Evolutionary conservation across 2,329 filamentous ascomycete species (phyloP).

Genomic region (Alternaria incomplexa): DNA sequence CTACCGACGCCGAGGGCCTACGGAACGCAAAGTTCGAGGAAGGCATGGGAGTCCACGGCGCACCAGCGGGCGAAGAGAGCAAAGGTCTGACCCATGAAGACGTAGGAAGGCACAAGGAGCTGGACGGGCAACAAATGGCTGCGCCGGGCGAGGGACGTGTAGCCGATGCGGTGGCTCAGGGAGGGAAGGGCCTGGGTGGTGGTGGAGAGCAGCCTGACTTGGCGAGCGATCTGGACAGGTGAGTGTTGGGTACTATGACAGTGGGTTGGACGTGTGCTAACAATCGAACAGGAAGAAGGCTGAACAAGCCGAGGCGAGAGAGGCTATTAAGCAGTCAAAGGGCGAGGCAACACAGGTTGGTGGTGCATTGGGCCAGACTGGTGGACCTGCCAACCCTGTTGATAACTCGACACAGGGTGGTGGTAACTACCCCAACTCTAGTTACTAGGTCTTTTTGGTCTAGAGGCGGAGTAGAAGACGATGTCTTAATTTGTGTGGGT

Average conservation of each 20-base stretch:
- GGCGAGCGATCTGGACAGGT: constrained; percentile 54
- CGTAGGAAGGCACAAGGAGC: constrained; percentile 53
- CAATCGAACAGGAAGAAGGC: constrained; percentile 52
- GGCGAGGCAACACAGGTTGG: constrained; percentile 47
- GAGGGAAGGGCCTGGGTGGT: constrained; percentile 34
- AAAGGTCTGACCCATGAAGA: constrained; percentile 49
- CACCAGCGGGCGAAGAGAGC: constrained; percentile 52
- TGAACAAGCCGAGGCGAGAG: constrained; percentile 53
- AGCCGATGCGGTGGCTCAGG: constrained; percentile 48
- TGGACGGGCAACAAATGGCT: constrained; percentile 57
- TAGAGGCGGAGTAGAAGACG: background rate
- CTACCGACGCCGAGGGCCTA: constrained; percentile 47
- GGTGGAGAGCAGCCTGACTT: constrained; percentile 50
- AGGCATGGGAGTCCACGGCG: constrained; percentile 51
- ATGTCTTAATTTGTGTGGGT: fast-evolving
- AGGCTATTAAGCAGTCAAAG: constrained; percentile 50
- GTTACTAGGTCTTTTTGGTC: constrained; percentile 7
- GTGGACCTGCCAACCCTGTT: constrained; percentile 52
- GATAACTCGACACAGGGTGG: constrained; percentile 18
- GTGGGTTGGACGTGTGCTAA: constrained; percentile 7
- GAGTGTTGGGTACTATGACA: background rate
- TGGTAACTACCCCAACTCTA: constrained; percentile 33
- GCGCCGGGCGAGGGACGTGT: constrained; percentile 56
- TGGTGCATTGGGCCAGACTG: constrained; percentile 53
- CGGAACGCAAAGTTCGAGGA: constrained; percentile 39